Conservation (phyloP, 1,284 basidiomycete genomes). For the Cystobasidium slooffiae region DNA sequence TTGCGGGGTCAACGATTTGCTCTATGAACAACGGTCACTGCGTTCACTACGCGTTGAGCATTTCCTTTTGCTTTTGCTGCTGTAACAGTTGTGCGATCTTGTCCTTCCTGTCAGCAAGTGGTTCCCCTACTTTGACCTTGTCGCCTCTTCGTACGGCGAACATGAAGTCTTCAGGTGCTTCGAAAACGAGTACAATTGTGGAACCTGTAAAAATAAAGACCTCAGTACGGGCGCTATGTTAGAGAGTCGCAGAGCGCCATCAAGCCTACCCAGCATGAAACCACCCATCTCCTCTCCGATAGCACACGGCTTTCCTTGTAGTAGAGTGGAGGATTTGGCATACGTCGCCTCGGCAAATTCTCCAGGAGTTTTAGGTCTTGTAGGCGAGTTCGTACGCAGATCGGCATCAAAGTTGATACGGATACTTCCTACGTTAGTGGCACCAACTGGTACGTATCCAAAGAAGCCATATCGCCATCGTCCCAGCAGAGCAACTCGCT, state of each 20-base stretch:
- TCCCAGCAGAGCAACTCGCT: slow-evolving; percentile 94
- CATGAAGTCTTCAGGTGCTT: slow-evolving; percentile 83
- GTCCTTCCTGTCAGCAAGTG: slow-evolving; percentile 57
- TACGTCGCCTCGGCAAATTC: slow-evolving; percentile 79
- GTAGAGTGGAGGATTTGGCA: slow-evolving; percentile 73
- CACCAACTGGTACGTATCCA: slow-evolving; percentile 94
- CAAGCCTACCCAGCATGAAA: slow-evolving; percentile 71
- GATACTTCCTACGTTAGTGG: slow-evolving; percentile 97
- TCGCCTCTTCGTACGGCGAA: slow-evolving; percentile 81
- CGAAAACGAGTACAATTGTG: slow-evolving; percentile 95
- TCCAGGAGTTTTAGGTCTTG: slow-evolving; percentile 47
- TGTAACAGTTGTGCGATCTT: slow-evolving; percentile 28
- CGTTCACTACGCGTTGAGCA: slow-evolving; percentile 9
- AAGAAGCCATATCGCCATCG: slow-evolving; percentile 96
- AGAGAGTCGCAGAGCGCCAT: neutral
- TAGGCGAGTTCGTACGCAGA: slow-evolving; percentile 80
- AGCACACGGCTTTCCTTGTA: slow-evolving; percentile 84
- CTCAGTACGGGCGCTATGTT: neutral
- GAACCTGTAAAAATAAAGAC: slow-evolving; percentile 61
- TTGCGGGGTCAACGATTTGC: too few species aligned
- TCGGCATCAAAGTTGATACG: slow-evolving; percentile 93
- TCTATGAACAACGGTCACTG: too few species aligned
- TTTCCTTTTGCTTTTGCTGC: slow-evolving; percentile 29
- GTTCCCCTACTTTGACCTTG: slow-evolving; percentile 85
- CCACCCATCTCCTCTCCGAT: slow-evolving; percentile 96